Evolutionary conservation across 2,329 filamentous ascomycete species (phyloP).

Genomic region (Cercospora sp.): DNA sequence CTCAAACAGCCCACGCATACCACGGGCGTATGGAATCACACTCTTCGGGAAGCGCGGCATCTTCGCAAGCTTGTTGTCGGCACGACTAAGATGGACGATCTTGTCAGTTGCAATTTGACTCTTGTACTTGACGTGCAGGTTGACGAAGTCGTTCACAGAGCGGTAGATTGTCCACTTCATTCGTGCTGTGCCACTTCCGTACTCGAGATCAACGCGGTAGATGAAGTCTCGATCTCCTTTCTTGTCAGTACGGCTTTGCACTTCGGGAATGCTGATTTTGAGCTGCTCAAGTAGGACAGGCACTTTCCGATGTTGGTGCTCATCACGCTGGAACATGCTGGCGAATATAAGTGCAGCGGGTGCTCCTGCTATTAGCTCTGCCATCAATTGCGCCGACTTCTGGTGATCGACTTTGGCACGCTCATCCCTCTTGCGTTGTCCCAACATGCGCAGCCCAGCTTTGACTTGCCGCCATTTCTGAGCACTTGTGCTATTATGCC

Average conservation of each 20-base stretch:
- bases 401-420: conserved; percentile 85
- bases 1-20: conserved; percentile 57
- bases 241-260: conserved; percentile 64
- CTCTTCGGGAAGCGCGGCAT: conserved; percentile 88
- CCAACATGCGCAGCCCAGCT: conserved; percentile 76
- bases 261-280: conserved; percentile 83
- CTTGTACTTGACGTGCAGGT: conserved; percentile 92
- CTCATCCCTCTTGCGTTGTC: conserved; percentile 79
- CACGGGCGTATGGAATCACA: conserved; percentile 85
- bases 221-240: conserved; percentile 70
- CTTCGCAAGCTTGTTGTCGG: conserved; percentile 67
- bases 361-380: conserved; percentile 86
- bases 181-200: conserved; percentile 88
- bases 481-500: conserved; percentile 55
- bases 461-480: conserved; percentile 94
- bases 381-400: conserved; percentile 95
- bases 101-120: conserved; percentile 81
- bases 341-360: conserved; percentile 92
- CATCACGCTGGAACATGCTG: conserved; percentile 96
- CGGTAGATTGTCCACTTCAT: conserved; percentile 96
- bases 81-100: conserved; percentile 68
- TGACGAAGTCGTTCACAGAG: conserved; percentile 84
- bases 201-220: conserved; percentile 91
- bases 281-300: conserved; percentile 94
- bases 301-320: conserved; percentile 92